Evolutionary conservation across 2,329 filamentous ascomycete genomes (phyloP).

Genomic region (Penicillium italicum): DNA sequence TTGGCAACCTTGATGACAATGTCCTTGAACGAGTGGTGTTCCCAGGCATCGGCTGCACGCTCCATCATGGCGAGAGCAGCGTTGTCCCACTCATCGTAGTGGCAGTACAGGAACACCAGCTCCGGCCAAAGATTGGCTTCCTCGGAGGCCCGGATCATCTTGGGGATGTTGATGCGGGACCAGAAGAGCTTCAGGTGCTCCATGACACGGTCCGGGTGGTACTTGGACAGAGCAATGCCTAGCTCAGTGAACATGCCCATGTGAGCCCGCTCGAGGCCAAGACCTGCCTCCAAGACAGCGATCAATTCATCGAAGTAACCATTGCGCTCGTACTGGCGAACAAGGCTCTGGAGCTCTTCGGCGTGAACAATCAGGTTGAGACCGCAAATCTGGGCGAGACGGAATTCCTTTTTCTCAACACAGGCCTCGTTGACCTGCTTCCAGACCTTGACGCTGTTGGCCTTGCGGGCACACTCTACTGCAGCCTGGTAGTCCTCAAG

Average conservation of each 20-base stretch:
- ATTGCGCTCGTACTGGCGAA: conserved; percentile 93
- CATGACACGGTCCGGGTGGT: conserved; percentile 94
- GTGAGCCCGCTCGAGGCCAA: conserved; percentile 86
- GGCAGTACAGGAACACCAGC: conserved; percentile 94
- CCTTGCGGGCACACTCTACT: conserved; percentile 95
- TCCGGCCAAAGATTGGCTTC: conserved; percentile 96
- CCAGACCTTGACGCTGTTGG: conserved; percentile 99
- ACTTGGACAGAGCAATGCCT: conserved; percentile 87
- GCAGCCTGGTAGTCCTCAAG: conserved; percentile 95
- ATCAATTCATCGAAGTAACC: conserved; percentile 99
- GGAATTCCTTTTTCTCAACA: conserved; percentile 97
- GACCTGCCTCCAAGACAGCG: conserved; percentile 84
- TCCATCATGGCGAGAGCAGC: conserved; percentile 97
- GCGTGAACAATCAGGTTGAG: conserved; percentile 97
- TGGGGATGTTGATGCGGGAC: conserved; percentile 95
- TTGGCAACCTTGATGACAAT: conserved; percentile 97
- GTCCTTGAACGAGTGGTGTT: conserved; percentile 99
- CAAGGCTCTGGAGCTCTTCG: conserved; percentile 86
- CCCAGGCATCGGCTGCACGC: conserved; percentile 94
- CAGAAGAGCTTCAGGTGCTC: conserved; percentile 99
- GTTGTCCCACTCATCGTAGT: conserved; percentile 98
- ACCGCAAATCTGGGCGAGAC: conserved; percentile 96
- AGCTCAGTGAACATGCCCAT: conserved; percentile 97
- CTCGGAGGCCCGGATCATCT: conserved; percentile 90
- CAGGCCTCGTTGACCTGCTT: conserved; percentile 97